phyloP scores from a whole-genome alignment of 345 rosid genomes.

The Salix arbutifolia region DNA sequence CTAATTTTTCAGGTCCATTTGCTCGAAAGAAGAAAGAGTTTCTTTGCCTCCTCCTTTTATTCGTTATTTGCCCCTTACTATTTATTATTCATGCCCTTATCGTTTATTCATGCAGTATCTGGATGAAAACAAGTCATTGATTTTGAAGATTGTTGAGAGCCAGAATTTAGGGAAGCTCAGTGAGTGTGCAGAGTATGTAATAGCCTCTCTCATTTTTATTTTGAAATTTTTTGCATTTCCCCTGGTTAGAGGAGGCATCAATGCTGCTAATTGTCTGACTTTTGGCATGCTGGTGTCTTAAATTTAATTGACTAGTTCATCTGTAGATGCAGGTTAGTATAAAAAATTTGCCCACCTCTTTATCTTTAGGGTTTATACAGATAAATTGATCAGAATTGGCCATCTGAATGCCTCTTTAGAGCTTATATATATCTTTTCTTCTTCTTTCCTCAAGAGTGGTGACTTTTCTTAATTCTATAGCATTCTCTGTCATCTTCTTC shows the following conservation, averaged over 20 bases:
- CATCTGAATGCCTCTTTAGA: not conserved
- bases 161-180: slow-evolving; percentile 89
- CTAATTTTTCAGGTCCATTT: not conserved
- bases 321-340: not conserved
- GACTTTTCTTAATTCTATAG: not conserved
- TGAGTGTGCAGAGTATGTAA: slow-evolving; percentile 95
- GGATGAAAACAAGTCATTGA: slow-evolving; percentile 99
- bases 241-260: not conserved
- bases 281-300: not conserved
- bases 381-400: not conserved
- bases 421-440: not conserved
- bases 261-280: not conserved
- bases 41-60: not conserved
- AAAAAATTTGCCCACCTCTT: not conserved
- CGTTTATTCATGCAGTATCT: slow-evolving; percentile 61
- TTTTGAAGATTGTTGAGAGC: slow-evolving; percentile 98
- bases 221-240: not conserved
- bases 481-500: not conserved
- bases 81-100: not conserved
- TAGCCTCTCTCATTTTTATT: not conserved
- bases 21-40: not conserved
- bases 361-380: not conserved
- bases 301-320: not conserved
- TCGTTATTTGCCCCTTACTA: not conserved
- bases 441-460: not conserved